These are phyloP conservation scores for Thalassiosira ordinaria DNA, from an alignment of 352 stramenopile species.

Conservation along the genomic window DNA sequence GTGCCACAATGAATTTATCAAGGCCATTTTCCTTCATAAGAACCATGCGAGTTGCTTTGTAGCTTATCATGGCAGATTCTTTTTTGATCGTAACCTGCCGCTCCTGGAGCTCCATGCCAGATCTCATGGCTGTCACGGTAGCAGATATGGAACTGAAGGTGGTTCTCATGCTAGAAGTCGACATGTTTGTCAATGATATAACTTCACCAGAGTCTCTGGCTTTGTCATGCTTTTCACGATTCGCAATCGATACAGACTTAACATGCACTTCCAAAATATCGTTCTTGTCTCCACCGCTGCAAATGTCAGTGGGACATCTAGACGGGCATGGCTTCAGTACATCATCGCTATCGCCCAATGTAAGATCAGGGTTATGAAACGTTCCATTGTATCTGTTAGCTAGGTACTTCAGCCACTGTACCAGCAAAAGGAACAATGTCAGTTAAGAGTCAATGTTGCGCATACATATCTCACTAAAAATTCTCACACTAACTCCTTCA, in stretches of 20 bases:
- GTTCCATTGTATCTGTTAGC: constrained; percentile 4
- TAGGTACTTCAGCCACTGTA: constrained; percentile 13
- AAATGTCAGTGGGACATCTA: too few relatives aligned
- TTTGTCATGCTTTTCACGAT: constrained; percentile 1
- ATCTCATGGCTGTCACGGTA: constrained; percentile 14
- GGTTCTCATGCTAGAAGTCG: neutral
- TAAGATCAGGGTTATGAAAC: constrained; percentile 18
- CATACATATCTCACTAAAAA: neutral
- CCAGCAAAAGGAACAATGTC: neutral
- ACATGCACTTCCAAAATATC: constrained; percentile 15
- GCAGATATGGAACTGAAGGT: constrained; percentile 18
- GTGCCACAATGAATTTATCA: neutral
- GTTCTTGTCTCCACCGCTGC: too few relatives aligned
- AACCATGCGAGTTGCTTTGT: constrained; percentile 21
- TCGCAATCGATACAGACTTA: constrained; percentile 2
- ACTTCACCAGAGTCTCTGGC: constrained; percentile 2
- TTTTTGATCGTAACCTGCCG: constrained; percentile 1
- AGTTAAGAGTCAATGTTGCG: neutral
- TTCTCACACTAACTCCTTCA: constrained; percentile 3
- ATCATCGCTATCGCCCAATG: constrained; percentile 18
- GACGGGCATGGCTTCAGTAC: too few relatives aligned
- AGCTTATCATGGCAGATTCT: constrained; percentile 11
- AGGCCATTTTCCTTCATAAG: neutral
- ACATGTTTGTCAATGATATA: constrained; percentile 1
- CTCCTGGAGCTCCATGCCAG: neutral